A percentile compares a stretch with the other conserved stretches of the same genome.
phyloP scores from a whole-genome alignment of 2,329 filamentous ascomycete genomes.

The Kalmusia sp. region DNA sequence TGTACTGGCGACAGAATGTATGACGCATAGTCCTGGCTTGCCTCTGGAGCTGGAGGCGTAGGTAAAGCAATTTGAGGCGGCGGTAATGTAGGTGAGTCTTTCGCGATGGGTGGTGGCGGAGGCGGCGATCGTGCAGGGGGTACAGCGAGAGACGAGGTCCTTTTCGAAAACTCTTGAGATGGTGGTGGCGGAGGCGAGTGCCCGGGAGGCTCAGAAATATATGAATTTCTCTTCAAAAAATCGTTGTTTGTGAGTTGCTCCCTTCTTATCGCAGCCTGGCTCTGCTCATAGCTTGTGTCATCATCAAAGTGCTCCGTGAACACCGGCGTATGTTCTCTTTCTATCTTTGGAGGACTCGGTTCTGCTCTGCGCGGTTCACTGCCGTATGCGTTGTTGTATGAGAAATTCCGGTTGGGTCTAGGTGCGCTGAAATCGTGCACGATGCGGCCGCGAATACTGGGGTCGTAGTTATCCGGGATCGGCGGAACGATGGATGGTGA shows the following conservation, averaged over 20 bases:
- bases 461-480: constrained; percentile 67
- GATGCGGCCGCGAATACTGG: constrained; percentile 67
- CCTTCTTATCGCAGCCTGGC: constrained; percentile 53
- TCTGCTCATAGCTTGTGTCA: constrained; percentile 49
- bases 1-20: constrained; percentile 43
- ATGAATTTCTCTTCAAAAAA: constrained; percentile 54
- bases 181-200: constrained; percentile 3
- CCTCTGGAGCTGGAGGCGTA: constrained; percentile 25
- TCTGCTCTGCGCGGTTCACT: constrained; percentile 17
- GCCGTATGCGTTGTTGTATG: constrained; percentile 41
- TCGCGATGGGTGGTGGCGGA: constrained; percentile 18
- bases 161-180: constrained; percentile 50
- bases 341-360: constrained; percentile 43
- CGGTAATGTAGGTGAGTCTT: constrained; percentile 9
- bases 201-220: constrained; percentile 35
- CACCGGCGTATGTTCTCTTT: constrained; percentile 61
- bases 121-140: constrained; percentile 22
- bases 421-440: constrained; percentile 72
- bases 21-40: constrained; percentile 26
- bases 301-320: constrained; percentile 69
- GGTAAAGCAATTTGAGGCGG: constrained; percentile 14
- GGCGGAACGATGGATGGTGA: constrained; percentile 53
- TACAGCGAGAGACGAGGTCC: constrained; percentile 45
- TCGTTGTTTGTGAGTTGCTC: constrained; percentile 57
- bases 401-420: constrained; percentile 54